Evolutionary conservation across 2,329 filamentous ascomycete genomes (phyloP), one percentile per base, ranked within the genome.

Genomic region (Akanthomyces lecanii): DNA sequence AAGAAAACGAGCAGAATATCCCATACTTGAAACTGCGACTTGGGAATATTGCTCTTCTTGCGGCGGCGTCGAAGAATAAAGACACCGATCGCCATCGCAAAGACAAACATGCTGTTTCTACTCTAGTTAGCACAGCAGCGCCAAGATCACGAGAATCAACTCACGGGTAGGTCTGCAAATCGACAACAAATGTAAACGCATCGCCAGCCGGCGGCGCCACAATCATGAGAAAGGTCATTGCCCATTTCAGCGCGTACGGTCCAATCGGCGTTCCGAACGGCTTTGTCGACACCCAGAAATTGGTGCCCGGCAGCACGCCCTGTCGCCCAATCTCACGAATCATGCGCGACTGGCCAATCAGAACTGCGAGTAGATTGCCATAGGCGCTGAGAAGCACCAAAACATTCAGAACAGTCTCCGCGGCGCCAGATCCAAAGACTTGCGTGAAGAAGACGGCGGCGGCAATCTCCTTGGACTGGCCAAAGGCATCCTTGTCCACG

Each of bases 161-260:
- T 0, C 74, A 70, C 0, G 88, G 88, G 63, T 89, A 89, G 0
- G 81, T 78, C 44, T 79, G 72, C 1, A 90, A 74, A 67, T 84
- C 82, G 65, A 87, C 81, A 14, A 89, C 84, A 67, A 88, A 88
- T 64, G 83, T 81, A 70, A 89, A 89, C 0, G 86, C 86, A 69
- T 89, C 85, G 1, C 86, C 85, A 0, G 84, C 83, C 0, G 86
- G 85, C 0, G 84, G 81, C 0, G 81, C 84, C 0, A 85, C 69
- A 42, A 88, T 87, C 81, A 88, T 85, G 51, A 88, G 67, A 2
- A 84, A 69, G 0, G 85, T 88, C 63, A 86, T 70, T 0, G 67
- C 67, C 82, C 83, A 88, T 69, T 85, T 85, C 4, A 88, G 66
- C 2, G 80, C 59, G 64, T 87, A 87, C 0, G 85, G 85, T 0